Evolutionary conservation across 106 monocot species (phyloP).

Genomic region (Apostasia ramifera): DNA sequence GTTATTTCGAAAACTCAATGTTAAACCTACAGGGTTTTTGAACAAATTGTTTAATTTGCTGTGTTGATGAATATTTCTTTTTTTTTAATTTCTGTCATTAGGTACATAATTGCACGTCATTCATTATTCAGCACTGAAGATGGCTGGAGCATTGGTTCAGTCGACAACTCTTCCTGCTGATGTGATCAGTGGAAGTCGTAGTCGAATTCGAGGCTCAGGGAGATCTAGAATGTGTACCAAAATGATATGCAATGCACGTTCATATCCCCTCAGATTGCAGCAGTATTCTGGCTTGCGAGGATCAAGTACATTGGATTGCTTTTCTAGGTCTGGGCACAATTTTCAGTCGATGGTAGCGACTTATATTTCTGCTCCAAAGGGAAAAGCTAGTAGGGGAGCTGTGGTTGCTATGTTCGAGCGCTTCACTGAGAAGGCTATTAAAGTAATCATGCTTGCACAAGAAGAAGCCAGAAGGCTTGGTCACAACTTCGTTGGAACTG

Average conservation of each 20-base stretch:
- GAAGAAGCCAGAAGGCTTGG: slow-evolving; percentile 69
- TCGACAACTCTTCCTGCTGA: slow-evolving; percentile 28
- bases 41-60: too few relatives aligned
- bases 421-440: slow-evolving; percentile 78
- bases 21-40: too few relatives aligned
- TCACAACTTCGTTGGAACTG: slow-evolving; percentile 78
- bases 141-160: slow-evolving; percentile 48
- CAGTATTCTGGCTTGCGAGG: slow-evolving; percentile 33
- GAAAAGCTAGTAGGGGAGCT: slow-evolving; percentile 26
- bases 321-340: slow-evolving; percentile 16
- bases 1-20: neutral
- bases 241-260: slow-evolving; percentile 18
- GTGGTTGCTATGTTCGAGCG: slow-evolving; percentile 67
- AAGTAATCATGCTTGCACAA: slow-evolving; percentile 83
- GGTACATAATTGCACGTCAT: neutral
- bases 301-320: slow-evolving; percentile 23
- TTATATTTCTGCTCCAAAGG: slow-evolving; percentile 28
- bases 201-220: slow-evolving; percentile 13
- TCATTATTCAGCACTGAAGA: slow-evolving; percentile 9
- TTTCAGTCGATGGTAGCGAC: slow-evolving; percentile 32
- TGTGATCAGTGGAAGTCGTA: slow-evolving; percentile 13
- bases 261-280: slow-evolving; percentile 17
- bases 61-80: neutral
- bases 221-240: slow-evolving; percentile 13
- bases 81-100: neutral